Conservation (phyloP, 1,139 yeast species). For the Arxiozyma bovina region DNA sequence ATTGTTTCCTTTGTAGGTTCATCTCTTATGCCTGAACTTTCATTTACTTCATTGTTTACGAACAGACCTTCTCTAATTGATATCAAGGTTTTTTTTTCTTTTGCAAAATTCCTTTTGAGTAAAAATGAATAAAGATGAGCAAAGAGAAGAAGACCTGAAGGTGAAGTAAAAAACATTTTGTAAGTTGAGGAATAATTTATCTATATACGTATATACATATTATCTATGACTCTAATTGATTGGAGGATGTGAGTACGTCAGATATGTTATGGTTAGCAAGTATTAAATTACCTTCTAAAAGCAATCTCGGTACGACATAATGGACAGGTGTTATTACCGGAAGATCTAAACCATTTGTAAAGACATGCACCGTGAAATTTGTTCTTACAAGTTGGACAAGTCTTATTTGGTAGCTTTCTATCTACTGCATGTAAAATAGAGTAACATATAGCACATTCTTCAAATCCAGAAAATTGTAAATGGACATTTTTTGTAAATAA, state of each 20-base stretch:
- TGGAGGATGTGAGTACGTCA: no score
- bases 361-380: constrained; percentile 96
- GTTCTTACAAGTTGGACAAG: constrained; percentile 83
- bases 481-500: constrained; percentile 72
- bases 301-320: constrained; percentile 76
- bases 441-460: constrained; percentile 95
- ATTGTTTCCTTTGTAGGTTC: constrained; percentile 44
- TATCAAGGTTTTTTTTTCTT: no score
- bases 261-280: no score
- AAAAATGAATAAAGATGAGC: background rate
- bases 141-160: background rate
- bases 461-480: constrained; percentile 82
- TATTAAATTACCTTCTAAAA: constrained; percentile 32
- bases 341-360: constrained; percentile 94
- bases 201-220: no score
- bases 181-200: background rate
- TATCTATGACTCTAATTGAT: background rate
- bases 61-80: background rate
- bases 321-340: constrained; percentile 88
- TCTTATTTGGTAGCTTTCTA: constrained; percentile 80
- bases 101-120: no score
- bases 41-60: background rate
- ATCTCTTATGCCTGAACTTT: background rate
- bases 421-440: constrained; percentile 79
- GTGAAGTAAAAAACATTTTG: no score